Conservation (phyloP, 768 basidiomycete genomes). For the Pleurotus giganteus region DNA sequence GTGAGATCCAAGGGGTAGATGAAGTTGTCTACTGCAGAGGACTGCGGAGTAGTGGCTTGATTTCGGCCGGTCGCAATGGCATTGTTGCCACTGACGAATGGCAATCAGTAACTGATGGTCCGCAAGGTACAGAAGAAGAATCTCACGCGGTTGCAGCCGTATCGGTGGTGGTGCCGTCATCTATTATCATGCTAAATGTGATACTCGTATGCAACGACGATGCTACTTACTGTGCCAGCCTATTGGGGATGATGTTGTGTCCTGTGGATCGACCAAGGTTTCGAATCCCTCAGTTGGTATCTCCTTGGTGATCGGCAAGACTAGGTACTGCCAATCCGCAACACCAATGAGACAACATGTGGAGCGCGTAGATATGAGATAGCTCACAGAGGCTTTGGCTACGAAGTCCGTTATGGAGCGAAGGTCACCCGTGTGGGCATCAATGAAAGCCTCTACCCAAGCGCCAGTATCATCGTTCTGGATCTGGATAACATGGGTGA, state of each 20-base stretch:
- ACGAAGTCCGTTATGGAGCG: constrained; percentile 53
- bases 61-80: constrained; percentile 27
- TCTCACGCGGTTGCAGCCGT: constrained; percentile 17
- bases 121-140: background rate
- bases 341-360: background rate
- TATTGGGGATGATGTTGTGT: constrained; percentile 49
- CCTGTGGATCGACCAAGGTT: constrained; percentile 50
- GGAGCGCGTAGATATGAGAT: background rate
- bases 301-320: constrained; percentile 51
- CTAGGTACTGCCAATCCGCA: constrained; percentile 33
- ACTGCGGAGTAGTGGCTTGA: constrained; percentile 32
- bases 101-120: too few relatives aligned
- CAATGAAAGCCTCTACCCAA: constrained; percentile 59
- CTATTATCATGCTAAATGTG: background rate
- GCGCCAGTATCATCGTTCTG: constrained; percentile 30
- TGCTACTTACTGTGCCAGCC: constrained; percentile 46
- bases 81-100: constrained; percentile 34
- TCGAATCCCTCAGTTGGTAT: constrained; percentile 48
- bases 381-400: constrained; percentile 34
- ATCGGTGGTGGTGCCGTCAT: constrained; percentile 18
- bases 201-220: background rate
- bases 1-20: constrained; percentile 32
- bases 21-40: constrained; percentile 37
- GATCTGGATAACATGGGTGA: constrained; percentile 38
- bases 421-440: constrained; percentile 50